Percentiles rank a stretch among this genome's conserved stretches.
phyloP scores from a whole-genome alignment of 2,329 filamentous ascomycete genomes.

The Pyrenophora teres region DNA sequence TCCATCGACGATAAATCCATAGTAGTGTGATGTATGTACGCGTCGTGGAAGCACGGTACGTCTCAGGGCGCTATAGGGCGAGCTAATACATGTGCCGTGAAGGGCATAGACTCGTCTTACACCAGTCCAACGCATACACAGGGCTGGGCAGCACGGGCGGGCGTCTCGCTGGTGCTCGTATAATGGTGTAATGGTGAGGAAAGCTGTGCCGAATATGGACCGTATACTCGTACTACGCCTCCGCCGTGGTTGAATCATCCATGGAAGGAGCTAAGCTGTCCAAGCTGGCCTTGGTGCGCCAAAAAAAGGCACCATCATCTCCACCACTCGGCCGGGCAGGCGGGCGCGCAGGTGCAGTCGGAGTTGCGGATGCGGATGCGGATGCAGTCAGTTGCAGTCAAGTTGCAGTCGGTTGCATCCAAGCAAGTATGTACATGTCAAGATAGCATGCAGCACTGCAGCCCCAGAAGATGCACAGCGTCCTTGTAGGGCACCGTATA shows the following conservation, averaged over 20 bases:
- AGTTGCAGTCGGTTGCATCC: not conserved
- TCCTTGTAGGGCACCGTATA: too few relatives aligned
- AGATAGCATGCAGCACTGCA: constrained; percentile 12
- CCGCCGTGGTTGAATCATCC: constrained; percentile 24
- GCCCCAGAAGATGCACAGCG: constrained; percentile 15
- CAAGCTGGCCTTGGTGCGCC: constrained; percentile 23
- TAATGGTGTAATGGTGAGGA: constrained; percentile 17
- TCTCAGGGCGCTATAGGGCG: constrained; percentile 39
- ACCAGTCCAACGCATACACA: constrained; percentile 22
- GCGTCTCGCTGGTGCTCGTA: constrained; percentile 32
- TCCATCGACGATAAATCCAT: constrained; percentile 30
- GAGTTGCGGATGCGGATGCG: too few relatives aligned
- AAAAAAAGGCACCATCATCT: constrained; percentile 34
- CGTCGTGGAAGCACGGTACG: constrained; percentile 40
- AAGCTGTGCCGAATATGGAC: constrained; percentile 32
- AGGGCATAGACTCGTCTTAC: constrained; percentile 32
- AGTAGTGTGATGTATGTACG: constrained; percentile 28
- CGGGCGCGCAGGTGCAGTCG: constrained; percentile 4
- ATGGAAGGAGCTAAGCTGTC: constrained; percentile 21
- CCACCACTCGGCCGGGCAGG: constrained; percentile 30
- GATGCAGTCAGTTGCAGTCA: not conserved
- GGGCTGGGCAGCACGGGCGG: constrained; percentile 4
- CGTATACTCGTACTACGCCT: constrained; percentile 31
- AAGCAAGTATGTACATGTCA: not conserved
- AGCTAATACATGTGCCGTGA: constrained; percentile 41